Conservation (phyloP, 2,329 filamentous ascomycete species). For the Colletotrichum tabaci region DNA sequence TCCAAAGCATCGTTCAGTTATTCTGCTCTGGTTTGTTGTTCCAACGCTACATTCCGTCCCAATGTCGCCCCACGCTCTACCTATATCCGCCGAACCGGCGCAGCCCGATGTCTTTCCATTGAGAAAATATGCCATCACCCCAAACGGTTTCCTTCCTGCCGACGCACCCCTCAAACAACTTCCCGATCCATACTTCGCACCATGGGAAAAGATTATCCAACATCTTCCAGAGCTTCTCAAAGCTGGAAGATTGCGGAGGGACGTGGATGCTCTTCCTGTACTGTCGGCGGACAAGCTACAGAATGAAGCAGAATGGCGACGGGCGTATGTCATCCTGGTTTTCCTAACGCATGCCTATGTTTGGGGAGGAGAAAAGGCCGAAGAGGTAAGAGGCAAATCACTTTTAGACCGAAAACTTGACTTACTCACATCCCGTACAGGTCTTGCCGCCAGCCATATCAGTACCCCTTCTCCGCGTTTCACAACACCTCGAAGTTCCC, state of each 20-base stretch:
- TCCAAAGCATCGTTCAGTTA: not conserved
- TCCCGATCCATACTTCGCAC: constrained; percentile 80
- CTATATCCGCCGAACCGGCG: constrained; percentile 33
- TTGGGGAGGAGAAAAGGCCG: constrained; percentile 85
- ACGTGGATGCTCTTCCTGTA: constrained; percentile 77
- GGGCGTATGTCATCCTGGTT: constrained; percentile 83
- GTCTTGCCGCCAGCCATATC: constrained; percentile 82
- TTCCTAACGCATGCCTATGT: constrained; percentile 90
- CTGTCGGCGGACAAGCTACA: constrained; percentile 76
- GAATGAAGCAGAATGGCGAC: constrained; percentile 81
- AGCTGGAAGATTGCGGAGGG: constrained; percentile 72
- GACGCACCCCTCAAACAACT: constrained; percentile 76
- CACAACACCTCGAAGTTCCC: constrained; percentile 82
- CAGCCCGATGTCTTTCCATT: constrained; percentile 44
- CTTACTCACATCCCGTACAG: constrained; percentile 53
- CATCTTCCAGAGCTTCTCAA: constrained; percentile 79
- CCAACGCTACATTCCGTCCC: too few species aligned
- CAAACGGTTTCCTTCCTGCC: constrained; percentile 84
- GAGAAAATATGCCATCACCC: constrained; percentile 56
- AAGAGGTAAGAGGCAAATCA: constrained; percentile 68
- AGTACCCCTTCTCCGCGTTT: constrained; percentile 81
- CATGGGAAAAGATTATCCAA: constrained; percentile 81
- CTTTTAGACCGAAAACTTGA: not conserved
- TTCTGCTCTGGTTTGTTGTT: not conserved
- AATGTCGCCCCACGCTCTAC: constrained; percentile 62